Base-by-base conservation (phyloP, 331 rosid species). In the Arachis monticola region DNA sequence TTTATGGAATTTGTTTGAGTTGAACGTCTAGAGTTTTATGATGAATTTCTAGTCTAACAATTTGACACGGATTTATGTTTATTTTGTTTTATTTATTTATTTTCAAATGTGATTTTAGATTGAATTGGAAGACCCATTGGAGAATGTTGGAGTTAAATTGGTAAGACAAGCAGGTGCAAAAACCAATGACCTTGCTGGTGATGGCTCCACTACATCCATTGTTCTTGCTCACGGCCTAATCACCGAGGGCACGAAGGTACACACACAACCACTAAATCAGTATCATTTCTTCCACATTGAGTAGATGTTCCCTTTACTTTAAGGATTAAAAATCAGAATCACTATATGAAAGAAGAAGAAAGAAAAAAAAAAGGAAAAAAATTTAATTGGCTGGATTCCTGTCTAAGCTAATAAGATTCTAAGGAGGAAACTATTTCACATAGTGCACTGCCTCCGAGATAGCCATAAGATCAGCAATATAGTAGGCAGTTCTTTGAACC, bases 141-240 rank as follows among this genome's bases (percentile, higher is more conserved):
- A 92, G 89, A 94, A 94, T 78, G 90, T 94, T 76, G 97, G 97
- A 70, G 96, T 94, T 60, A 94, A 94, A 83, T 80, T 91, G 92
- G 93, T 91, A 70, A 94, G 99, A 76, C 99, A 94, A 86, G 99
- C 99, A 59, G 97, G 97, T 40, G 99, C 97, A 3, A 94, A 85
- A 82, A 94, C 97, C 61, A 94, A 94, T 87, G 93, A 90, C 59
- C 86, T 85, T 72, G 99, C 96, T 30, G 99, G 97, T 72, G 97
- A 94, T 83, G 99, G 99, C 64, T 91, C 96, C 66, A 90, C 97
- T 59, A 94, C 99, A 77, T 89, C 99, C 71, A 67, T 92, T 41
- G 45, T 94, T 83, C 97, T 94, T 75, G 97, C 99, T 62, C 96
- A 86, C 64, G 97, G 99, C 75, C 92, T 94, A 67, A 92, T 94